Base-by-base conservation (phyloP, 208 protist genomes). In the Crithidia fasciculata region DNA sequence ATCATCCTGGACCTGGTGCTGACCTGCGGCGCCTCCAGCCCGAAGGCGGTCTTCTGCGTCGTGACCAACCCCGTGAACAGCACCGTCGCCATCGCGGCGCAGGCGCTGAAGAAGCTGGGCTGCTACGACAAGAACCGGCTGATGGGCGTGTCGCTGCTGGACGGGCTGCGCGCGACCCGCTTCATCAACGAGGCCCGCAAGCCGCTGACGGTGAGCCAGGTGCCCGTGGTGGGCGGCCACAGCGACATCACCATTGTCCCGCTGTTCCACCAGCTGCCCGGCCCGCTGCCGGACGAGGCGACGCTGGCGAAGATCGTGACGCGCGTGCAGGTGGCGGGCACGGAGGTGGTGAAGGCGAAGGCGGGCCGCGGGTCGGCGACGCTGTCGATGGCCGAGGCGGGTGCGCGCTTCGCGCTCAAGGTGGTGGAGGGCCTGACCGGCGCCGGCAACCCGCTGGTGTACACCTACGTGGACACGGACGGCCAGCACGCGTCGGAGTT, bases 61-160 rank as follows among this genome's bases (percentile, higher is more conserved):
- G 95, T 98, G 54, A 96, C 95, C 15, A 98, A 99, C 94, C 98
- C 98, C 40, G 97, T 99, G 65, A 99, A 98, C 91, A 98, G 95
- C 78, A 98, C 94, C 8, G 96, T 98, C 41, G 90, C 97, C 59
- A 98, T 99, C 78, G 92, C 90, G 53, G 95, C 94, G 19, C 80
- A 98, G 86, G 87, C 88, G 41, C 77, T 97, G 61, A 96, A 97
- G 89, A 93, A 90, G 80, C 77, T 87, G 52, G 92, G 94, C 69
- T 78, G 94, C 12, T 98, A 96, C 86, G 84, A 98, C 85, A 85
- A 85, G 50, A 85, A 86, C 58, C 82, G 85, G 19, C 82, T 99
- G 9, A 76, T 98, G 54, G 97, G 97, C 47, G 93, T 98, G 19
- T 96, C 93, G 44, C 92, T 93, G 9, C 92, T 98, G 43, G 97